phyloP scores from a whole-genome alignment of 768 basidiomycete species.

The Suillus variegatus region DNA sequence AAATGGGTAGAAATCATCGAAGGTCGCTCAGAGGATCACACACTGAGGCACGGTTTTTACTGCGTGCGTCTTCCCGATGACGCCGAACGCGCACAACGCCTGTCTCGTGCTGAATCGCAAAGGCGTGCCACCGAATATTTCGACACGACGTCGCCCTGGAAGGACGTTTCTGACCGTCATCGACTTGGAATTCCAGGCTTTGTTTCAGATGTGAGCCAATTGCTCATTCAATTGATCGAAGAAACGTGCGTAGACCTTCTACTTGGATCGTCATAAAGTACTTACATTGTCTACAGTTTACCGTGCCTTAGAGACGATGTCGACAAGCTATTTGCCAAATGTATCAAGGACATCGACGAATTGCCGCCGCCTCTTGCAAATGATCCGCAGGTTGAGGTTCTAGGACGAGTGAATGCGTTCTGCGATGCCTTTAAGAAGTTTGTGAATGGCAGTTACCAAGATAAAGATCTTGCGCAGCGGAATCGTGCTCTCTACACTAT shows the following conservation, averaged over 20 bases:
- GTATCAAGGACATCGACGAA: conserved; percentile 31
- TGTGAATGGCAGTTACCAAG: conserved; percentile 33
- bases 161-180: conserved; percentile 38
- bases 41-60: conserved; percentile 59
- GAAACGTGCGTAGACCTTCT: conserved; percentile 41
- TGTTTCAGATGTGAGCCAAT: conserved; percentile 49
- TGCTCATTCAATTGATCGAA: conserved; percentile 56
- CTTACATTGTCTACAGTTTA: conserved; percentile 36
- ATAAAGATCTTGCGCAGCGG: conserved; percentile 39
- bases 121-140: conserved; percentile 47
- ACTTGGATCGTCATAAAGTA: conserved; percentile 8
- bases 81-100: conserved; percentile 42
- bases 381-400: conserved; percentile 49
- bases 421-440: conserved; percentile 37
- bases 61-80: conserved; percentile 69
- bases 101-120: conserved; percentile 40
- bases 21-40: conserved; percentile 38
- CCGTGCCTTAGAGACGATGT: conserved; percentile 46
- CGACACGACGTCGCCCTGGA: conserved; percentile 52
- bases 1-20: conserved; percentile 56
- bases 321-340: conserved; percentile 38
- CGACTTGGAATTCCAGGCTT: conserved; percentile 61
- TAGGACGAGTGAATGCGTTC: conserved; percentile 45
- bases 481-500: conserved; percentile 33
- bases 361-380: conserved; percentile 42